Base-by-base conservation (phyloP, 352 stramenopile genomes). In the Globisporangium abappressorium region DNA sequence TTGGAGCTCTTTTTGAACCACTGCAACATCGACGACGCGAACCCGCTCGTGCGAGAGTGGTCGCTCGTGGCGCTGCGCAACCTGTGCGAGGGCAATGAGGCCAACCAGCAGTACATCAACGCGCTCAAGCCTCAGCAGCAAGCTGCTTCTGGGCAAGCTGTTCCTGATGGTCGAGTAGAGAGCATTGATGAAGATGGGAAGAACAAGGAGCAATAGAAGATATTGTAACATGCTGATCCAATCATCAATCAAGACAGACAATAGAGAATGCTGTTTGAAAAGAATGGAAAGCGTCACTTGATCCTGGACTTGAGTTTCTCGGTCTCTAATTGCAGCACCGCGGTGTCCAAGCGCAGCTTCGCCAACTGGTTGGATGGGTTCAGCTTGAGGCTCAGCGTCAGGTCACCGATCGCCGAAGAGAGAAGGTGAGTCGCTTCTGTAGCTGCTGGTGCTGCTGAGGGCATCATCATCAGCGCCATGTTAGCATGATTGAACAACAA, bases 41-140 rank as follows among this genome's bases (percentile, higher is more conserved):
- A 96, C 54, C 90, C 90, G 18, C 70, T 97, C 64, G 79, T 97
- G 30, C 89, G 91, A 20, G 91, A 97, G 68, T 97, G 90, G 89
- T 92, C 85, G 2, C 82, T 97, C 38, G 85, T 97, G 4, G 87
- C 90, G 36, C 59, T 97, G 57, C 88, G 91, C 34, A 95, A 97
- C 69, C 57, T 97, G 56, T 97, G 90, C 59, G 91, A 97, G 60
- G 89, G 87, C 5, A 93, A 93, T 57, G 85, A 88, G 54, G 82
- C 76, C 18, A 92, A 92, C 58, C 84, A 92, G 59, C 58, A 68
- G 56, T 91, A 80, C 64, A 90, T 92, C 57, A 84, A 81, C 43
- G 76, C 65, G 6, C 71, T 95, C 56, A 81, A 83, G 4, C 87
- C 85, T 7, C 87, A 95, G 62, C 24, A 82, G 84, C 49, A 73